phyloP scores from a whole-genome alignment of 1,284 basidiomycete genomes.

The Moesziomyces parantarcticus region DNA sequence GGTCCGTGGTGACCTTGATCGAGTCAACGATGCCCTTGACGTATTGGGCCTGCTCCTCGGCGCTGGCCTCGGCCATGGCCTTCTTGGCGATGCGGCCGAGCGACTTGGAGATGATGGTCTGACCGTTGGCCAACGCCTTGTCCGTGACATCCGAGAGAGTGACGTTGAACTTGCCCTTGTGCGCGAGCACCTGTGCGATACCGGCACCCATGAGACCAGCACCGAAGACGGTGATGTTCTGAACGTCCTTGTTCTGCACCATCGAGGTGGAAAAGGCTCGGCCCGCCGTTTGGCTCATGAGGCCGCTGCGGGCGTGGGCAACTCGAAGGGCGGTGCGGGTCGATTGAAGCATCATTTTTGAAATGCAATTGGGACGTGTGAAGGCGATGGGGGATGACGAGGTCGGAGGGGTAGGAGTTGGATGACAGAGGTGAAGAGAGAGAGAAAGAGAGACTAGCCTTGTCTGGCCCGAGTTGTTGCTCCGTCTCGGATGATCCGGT shows the following conservation, averaged over 20 bases:
- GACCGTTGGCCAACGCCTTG: slow-evolving; percentile 71
- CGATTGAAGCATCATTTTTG: slow-evolving; percentile 33
- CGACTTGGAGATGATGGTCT: slow-evolving; percentile 72
- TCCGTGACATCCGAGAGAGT: slow-evolving; percentile 68
- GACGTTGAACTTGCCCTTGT: slow-evolving; percentile 68
- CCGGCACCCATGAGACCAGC: slow-evolving; percentile 67
- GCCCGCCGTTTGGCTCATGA: slow-evolving; percentile 19
- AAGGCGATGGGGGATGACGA: too few species aligned
- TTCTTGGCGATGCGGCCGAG: slow-evolving; percentile 71
- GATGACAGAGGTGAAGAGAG: neutral
- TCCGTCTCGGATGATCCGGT: neutral
- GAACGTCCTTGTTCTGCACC: slow-evolving; percentile 60
- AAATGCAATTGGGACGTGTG: too few species aligned
- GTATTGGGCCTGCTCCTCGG: slow-evolving; percentile 67
- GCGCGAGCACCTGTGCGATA: slow-evolving; percentile 66
- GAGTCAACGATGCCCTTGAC: slow-evolving; percentile 70
- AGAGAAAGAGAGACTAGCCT: too few species aligned
- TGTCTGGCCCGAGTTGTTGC: neutral
- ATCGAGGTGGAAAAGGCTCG: slow-evolving; percentile 58
- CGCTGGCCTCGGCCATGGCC: slow-evolving; percentile 70
- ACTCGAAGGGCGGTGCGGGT: slow-evolving; percentile 26
- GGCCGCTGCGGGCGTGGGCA: slow-evolving; percentile 14
- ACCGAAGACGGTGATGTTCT: slow-evolving; percentile 67
- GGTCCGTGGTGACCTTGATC: slow-evolving; percentile 72
- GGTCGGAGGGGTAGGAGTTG: neutral